phyloP scores from a whole-genome alignment of 345 rosid genomes.

The Bruguiera sexangula region DNA sequence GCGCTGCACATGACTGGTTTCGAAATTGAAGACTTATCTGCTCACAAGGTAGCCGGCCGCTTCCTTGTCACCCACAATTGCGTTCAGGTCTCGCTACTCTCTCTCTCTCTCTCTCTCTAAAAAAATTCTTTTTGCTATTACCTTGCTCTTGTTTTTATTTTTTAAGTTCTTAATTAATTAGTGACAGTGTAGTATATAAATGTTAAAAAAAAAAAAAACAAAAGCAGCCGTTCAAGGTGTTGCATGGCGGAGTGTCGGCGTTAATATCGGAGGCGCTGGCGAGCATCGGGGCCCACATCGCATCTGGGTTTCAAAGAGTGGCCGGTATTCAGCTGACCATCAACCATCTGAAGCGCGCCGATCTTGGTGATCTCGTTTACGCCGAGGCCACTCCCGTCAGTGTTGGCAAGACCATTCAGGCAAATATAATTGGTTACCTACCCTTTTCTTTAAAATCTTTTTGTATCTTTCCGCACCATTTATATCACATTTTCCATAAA shows the following conservation, averaged over 20 bases:
- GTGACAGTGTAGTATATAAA: background rate
- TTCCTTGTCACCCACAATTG: constrained; percentile 54
- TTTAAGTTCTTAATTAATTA: background rate
- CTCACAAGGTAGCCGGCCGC: constrained; percentile 54
- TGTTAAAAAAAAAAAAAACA: constrained; percentile 3
- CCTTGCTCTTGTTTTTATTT: background rate
- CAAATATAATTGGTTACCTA: background rate
- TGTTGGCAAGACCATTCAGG: constrained; percentile 76
- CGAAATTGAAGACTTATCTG: constrained; percentile 50
- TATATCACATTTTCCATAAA: background rate
- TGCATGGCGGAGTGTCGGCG: constrained; percentile 96
- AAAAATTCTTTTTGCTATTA: background rate
- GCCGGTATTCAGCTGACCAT: constrained; percentile 90
- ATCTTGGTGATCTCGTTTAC: constrained; percentile 59
- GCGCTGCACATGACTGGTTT: constrained; percentile 54
- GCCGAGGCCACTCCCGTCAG: constrained; percentile 73
- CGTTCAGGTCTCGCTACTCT: constrained; percentile 45
- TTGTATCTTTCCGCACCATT: background rate
- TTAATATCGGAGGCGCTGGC: constrained; percentile 80
- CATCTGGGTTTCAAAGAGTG: constrained; percentile 65
- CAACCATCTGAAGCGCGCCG: constrained; percentile 72
- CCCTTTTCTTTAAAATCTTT: background rate
- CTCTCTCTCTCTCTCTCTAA: background rate
- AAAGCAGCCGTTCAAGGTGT: constrained; percentile 82
- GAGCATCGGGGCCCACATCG: constrained; percentile 89